Conservation (phyloP, 352 stramenopile genomes). For the Aphanomyces stellatus region DNA sequence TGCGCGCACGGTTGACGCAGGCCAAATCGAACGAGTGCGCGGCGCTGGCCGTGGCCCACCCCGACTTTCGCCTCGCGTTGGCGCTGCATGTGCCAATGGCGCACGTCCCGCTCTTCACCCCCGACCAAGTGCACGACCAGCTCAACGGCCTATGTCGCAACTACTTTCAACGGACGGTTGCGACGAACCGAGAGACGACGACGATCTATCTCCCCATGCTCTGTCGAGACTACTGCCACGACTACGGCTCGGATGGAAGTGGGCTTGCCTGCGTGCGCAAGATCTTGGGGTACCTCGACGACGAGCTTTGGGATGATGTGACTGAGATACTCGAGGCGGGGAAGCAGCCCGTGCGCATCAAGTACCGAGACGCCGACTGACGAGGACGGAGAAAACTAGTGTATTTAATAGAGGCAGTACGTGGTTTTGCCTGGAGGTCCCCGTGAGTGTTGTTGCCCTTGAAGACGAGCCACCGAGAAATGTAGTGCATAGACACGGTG, state of each 20-base stretch:
- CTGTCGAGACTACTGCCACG: slow-evolving; percentile 65
- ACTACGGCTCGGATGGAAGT: slow-evolving; percentile 39
- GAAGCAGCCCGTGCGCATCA: background rate
- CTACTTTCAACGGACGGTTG: slow-evolving; percentile 31
- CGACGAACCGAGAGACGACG: slow-evolving; percentile 22
- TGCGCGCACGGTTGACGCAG: background rate
- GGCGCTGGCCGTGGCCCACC: slow-evolving; percentile 40
- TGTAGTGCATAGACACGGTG: too few relatives aligned
- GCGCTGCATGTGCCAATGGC: slow-evolving; percentile 55
- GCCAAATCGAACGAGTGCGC: background rate
- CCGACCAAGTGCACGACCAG: slow-evolving; percentile 50
- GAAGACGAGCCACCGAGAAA: too few relatives aligned
- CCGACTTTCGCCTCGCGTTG: slow-evolving; percentile 71
- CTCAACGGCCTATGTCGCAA: slow-evolving; percentile 44
- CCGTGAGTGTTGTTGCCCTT: too few relatives aligned
- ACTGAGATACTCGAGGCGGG: background rate
- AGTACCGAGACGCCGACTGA: background rate
- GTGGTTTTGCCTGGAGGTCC: too few relatives aligned
- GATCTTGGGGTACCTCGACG: slow-evolving; percentile 58
- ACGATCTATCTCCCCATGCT: slow-evolving; percentile 47
- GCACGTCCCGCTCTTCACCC: slow-evolving; percentile 28
- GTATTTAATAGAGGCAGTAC: background rate
- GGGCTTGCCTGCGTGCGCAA: slow-evolving; percentile 61
- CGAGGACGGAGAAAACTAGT: too few relatives aligned
- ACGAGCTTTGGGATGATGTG: background rate